These are phyloP conservation scores for Hura crepitans DNA, from an alignment of 441 rosid genomes.

Conservation along the genomic window DNA sequence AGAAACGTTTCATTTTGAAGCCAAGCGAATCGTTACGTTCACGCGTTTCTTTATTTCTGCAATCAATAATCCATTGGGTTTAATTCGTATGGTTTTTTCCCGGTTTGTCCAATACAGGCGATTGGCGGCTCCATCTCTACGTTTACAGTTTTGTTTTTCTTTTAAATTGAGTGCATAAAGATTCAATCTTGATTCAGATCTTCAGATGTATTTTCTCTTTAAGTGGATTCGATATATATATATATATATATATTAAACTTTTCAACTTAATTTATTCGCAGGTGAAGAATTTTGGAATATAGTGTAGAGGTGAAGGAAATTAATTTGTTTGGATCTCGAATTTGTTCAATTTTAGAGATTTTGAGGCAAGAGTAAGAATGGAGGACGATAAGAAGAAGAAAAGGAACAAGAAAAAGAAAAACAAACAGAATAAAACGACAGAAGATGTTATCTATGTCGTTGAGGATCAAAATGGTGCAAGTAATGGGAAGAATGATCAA, in stretches of 20 bases:
- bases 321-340: background rate
- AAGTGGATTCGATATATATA: too few relatives aligned
- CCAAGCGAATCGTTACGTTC: background rate
- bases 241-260: too few relatives aligned
- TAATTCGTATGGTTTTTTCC: background rate
- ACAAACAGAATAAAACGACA: constrained; percentile 25
- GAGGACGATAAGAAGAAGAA: constrained; percentile 21
- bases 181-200: background rate
- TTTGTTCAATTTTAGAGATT: background rate
- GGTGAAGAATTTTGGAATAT: background rate
- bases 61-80: background rate
- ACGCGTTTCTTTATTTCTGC: background rate
- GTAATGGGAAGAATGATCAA: constrained; percentile 17
- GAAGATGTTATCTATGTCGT: constrained; percentile 29
- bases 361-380: constrained; percentile 4
- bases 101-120: background rate
- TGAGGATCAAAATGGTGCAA: constrained; percentile 19
- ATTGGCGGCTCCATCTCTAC: background rate
- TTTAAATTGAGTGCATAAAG: background rate
- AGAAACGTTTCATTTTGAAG: constrained; percentile 3
- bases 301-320: background rate
- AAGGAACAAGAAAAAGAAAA: constrained; percentile 21
- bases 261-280: background rate
- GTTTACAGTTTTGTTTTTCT: background rate
- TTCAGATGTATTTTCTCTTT: background rate